phyloP scores from a whole-genome alignment of 31 red algal species.

The Bonnemaisonia californica region DNA sequence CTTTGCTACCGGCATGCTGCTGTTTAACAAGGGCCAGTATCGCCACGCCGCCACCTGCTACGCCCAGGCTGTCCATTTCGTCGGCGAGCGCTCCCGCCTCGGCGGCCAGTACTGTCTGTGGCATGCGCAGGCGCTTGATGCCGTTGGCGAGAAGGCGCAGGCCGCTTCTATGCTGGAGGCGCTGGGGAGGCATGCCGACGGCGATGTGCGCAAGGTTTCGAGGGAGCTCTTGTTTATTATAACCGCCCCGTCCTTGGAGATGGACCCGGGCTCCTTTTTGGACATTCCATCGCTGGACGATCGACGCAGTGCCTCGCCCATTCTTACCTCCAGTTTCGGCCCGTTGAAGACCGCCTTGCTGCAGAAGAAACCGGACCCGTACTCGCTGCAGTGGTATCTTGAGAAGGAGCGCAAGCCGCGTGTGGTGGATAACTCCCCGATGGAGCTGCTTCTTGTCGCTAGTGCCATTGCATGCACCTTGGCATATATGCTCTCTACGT shows the following conservation, averaged over 20 bases:
- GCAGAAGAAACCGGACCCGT: conserved; percentile 70
- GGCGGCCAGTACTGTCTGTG: conserved; percentile 90
- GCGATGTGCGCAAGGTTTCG: conserved; percentile 83
- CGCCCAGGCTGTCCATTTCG: conserved; percentile 39
- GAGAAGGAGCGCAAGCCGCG: conserved; percentile 56
- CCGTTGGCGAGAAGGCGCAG: conserved; percentile 64
- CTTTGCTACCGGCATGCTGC: conserved; percentile 66
- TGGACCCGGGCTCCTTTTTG: conserved; percentile 71
- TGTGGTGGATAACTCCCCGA: conserved; percentile 35
- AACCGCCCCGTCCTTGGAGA: conserved; percentile 70
- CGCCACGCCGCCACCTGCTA: conserved; percentile 39
- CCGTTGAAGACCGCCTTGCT: conserved; percentile 36
- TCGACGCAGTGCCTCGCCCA: conserved; percentile 16
- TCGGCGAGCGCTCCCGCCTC: conserved; percentile 41
- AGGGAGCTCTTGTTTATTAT: conserved; percentile 84
- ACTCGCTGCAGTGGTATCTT: conserved; percentile 87
- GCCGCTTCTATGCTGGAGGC: conserved; percentile 56
- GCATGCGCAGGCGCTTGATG: conserved; percentile 91
- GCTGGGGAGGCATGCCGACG: conserved; percentile 65
- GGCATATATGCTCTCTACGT: conserved; percentile 40
- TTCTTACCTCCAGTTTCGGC: conserved; percentile 41
- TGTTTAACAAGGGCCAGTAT: conserved; percentile 76
- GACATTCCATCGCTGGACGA: conserved; percentile 58
- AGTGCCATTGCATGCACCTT: conserved; percentile 42
- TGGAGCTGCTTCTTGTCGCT: conserved; percentile 26